Conservation (phyloP, 768 basidiomycete species). For the Russula sp. region DNA sequence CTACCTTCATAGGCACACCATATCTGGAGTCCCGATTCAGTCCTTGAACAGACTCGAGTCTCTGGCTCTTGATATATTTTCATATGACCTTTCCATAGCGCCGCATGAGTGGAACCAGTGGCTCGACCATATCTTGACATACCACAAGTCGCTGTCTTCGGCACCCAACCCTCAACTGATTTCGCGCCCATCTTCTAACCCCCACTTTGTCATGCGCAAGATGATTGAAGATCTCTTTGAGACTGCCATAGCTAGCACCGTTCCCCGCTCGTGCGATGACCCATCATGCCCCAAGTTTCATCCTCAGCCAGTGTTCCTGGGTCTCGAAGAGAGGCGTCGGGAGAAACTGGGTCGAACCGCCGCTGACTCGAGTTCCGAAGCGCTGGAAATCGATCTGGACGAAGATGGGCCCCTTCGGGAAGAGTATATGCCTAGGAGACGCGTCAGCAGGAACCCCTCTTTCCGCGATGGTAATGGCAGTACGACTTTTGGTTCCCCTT, state of each 20-base stretch:
- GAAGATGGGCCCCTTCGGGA: slow-evolving; percentile 78
- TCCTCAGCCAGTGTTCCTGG: slow-evolving; percentile 66
- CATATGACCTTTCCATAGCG: slow-evolving; percentile 64
- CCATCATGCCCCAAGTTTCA: slow-evolving; percentile 27
- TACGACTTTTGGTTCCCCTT: slow-evolving; percentile 8
- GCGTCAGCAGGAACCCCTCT: slow-evolving; percentile 37
- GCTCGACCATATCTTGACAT: slow-evolving; percentile 58
- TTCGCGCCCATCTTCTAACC: slow-evolving; percentile 67
- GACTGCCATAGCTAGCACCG: slow-evolving; percentile 34
- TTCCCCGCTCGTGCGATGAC: slow-evolving; percentile 19
- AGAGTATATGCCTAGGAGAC: slow-evolving; percentile 73
- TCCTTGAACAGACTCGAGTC: slow-evolving; percentile 67
- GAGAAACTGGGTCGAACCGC: slow-evolving; percentile 45
- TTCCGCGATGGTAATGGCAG: slow-evolving; percentile 24
- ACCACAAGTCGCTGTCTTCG: slow-evolving; percentile 59
- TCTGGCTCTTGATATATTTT: slow-evolving; percentile 62
- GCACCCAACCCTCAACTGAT: slow-evolving; percentile 66
- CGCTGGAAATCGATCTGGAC: slow-evolving; percentile 71
- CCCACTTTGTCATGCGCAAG: slow-evolving; percentile 61
- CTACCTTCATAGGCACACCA: slow-evolving; percentile 56
- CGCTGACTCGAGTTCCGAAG: slow-evolving; percentile 33
- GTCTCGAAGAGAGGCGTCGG: slow-evolving; percentile 57
- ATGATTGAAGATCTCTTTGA: slow-evolving; percentile 64
- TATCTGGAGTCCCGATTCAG: slow-evolving; percentile 68
- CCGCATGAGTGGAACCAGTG: slow-evolving; percentile 61